Evolutionary conservation across 2,329 filamentous ascomycete genomes (phyloP).

Genomic region (Hirsutella minnesotensis): DNA sequence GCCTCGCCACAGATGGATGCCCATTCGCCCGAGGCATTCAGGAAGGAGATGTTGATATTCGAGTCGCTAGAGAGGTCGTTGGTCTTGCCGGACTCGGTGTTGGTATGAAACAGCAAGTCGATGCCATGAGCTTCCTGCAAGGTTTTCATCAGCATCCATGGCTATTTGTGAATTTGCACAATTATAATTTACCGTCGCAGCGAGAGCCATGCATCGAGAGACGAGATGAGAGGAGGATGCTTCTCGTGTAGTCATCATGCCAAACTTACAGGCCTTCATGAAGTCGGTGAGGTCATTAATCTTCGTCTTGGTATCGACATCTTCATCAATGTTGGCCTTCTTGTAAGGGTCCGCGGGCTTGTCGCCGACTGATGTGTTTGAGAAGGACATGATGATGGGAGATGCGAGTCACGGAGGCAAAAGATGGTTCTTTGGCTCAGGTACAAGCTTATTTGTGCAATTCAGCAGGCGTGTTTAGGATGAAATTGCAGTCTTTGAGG

Average conservation of each 20-base stretch:
- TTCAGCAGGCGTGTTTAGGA: no score
- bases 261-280: slow-evolving; percentile 64
- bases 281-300: slow-evolving; percentile 63
- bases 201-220: slow-evolving; percentile 78
- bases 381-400: slow-evolving; percentile 23
- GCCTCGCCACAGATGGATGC: slow-evolving; percentile 72
- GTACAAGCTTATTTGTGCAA: neutral
- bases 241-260: slow-evolving; percentile 76
- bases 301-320: slow-evolving; percentile 58
- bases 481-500: neutral
- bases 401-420: no score
- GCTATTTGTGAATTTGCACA: neutral
- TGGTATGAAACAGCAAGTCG: slow-evolving; percentile 83
- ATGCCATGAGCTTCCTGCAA: slow-evolving; percentile 61
- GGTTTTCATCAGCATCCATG: neutral
- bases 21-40: slow-evolving; percentile 69
- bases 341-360: slow-evolving; percentile 69
- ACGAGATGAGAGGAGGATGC: slow-evolving; percentile 53
- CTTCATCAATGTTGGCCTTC: slow-evolving; percentile 55
- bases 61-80: slow-evolving; percentile 63
- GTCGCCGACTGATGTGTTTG: slow-evolving; percentile 47
- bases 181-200: slow-evolving; percentile 54
- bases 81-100: slow-evolving; percentile 82
- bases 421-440: neutral
- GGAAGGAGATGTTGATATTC: slow-evolving; percentile 71